Evolutionary conservation across 176 grass and related monocot genomes (phyloP).

Genomic region (Secale cereale): DNA sequence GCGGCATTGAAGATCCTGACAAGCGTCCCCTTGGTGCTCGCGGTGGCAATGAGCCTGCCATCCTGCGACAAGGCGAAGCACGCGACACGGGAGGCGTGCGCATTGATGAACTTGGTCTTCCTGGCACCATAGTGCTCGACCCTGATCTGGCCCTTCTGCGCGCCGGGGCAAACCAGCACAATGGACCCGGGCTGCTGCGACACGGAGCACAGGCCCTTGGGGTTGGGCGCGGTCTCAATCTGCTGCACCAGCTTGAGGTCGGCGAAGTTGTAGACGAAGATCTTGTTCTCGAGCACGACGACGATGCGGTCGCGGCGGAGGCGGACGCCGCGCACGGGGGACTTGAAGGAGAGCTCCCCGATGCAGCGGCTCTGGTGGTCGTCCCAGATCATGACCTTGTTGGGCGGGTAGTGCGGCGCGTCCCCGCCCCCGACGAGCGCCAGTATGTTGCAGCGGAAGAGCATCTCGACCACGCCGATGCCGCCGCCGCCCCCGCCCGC

Average conservation of each 20-base stretch:
- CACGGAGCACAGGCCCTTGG: constrained; percentile 70
- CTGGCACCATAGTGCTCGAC: constrained; percentile 86
- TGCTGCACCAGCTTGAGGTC: constrained; percentile 95
- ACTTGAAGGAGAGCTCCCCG: constrained; percentile 91
- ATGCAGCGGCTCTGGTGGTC: constrained; percentile 94
- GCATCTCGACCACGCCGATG: constrained; percentile 78
- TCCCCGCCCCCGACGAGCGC: constrained; percentile 72
- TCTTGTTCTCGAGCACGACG: constrained; percentile 82
- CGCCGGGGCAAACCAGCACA: constrained; percentile 82
- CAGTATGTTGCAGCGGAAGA: constrained; percentile 88
- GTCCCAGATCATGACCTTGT: constrained; percentile 96
- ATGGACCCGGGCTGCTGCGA: constrained; percentile 93
- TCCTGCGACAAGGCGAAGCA: constrained; percentile 87
- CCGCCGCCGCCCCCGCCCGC: constrained; percentile 30
- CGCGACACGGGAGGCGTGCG: constrained; percentile 80
- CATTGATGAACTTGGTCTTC: constrained; percentile 94
- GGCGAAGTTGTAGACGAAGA: constrained; percentile 92
- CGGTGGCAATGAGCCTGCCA: constrained; percentile 81
- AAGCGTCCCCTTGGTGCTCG: constrained; percentile 89
- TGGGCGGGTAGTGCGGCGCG: constrained; percentile 60
- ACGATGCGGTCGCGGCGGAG: constrained; percentile 89
- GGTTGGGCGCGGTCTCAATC: constrained; percentile 93
- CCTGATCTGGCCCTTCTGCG: constrained; percentile 86
- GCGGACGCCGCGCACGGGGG: constrained; percentile 64
- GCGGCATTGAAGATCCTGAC: constrained; percentile 79